phyloP scores from a whole-genome alignment of 805 yeast species.

The Candida pseudoglaebosa region DNA sequence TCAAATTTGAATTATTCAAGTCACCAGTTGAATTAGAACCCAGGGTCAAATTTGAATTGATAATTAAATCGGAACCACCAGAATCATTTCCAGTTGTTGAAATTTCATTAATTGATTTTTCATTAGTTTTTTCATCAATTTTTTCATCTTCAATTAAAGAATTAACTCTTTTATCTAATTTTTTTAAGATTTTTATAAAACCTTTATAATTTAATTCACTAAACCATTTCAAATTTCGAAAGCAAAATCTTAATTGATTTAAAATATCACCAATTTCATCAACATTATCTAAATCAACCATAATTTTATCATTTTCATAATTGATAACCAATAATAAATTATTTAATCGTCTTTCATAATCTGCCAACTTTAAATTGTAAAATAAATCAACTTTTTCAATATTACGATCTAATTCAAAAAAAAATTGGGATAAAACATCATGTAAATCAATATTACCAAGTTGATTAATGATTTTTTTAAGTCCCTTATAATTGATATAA shows the following conservation, averaged over 20 bases:
- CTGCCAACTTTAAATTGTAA: constrained; percentile 67
- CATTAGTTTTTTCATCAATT: constrained; percentile 12
- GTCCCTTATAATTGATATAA: constrained; percentile 80
- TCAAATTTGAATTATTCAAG: no score
- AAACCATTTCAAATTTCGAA: constrained; percentile 87
- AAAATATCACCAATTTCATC: constrained; percentile 49
- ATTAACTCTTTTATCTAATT: constrained; percentile 72
- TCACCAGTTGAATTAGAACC: no score
- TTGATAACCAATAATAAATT: constrained; percentile 38
- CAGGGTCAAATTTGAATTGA: no score
- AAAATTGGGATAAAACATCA: constrained; percentile 58
- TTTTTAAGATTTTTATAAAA: constrained; percentile 81
- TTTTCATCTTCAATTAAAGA: constrained; percentile 20
- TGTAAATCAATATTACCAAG: constrained; percentile 44
- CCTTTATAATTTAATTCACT: constrained; percentile 92
- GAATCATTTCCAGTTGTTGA: background rate
- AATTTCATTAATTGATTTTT: no score
- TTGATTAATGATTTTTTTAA: constrained; percentile 72
- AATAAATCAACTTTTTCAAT: constrained; percentile 79
- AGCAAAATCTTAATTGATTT: constrained; percentile 68
- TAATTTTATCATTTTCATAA: constrained; percentile 16
- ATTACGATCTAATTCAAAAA: constrained; percentile 73
- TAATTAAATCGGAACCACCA: no score
- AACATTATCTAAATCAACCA: constrained; percentile 31
- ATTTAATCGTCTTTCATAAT: constrained; percentile 67